phyloP scores from a whole-genome alignment of 768 basidiomycete species.

The Pisolithus sp. region DNA sequence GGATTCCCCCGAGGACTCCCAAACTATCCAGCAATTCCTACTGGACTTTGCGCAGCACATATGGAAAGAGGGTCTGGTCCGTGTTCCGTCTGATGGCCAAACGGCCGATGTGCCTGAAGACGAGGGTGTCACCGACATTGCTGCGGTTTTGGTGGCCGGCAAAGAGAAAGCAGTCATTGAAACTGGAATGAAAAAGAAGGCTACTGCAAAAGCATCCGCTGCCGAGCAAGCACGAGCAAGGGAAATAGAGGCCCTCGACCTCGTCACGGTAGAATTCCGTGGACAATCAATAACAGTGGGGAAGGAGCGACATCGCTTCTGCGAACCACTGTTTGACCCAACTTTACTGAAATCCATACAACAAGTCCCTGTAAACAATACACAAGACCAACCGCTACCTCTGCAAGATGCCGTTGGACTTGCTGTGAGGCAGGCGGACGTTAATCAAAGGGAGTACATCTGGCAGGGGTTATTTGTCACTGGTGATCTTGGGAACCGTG shows the following conservation, averaged over 20 bases:
- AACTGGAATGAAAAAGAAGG: constrained; percentile 73
- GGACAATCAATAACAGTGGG: constrained; percentile 68
- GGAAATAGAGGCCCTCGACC: constrained; percentile 80
- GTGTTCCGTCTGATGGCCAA: constrained; percentile 71
- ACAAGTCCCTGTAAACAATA: constrained; percentile 19
- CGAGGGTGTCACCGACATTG: constrained; percentile 85
- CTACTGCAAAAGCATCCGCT: constrained; percentile 63
- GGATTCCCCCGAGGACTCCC: constrained; percentile 39
- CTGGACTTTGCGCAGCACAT: constrained; percentile 61
- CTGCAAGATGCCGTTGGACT: constrained; percentile 65
- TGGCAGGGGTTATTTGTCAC: constrained; percentile 80
- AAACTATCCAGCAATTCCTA: constrained; percentile 44
- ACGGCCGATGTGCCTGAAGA: constrained; percentile 58
- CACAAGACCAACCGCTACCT: constrained; percentile 28
- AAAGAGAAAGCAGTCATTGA: constrained; percentile 87
- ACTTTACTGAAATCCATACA: constrained; percentile 40
- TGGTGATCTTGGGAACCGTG: constrained; percentile 64
- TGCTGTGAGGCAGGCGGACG: constrained; percentile 54
- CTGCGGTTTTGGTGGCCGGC: constrained; percentile 85
- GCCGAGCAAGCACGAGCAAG: constrained; percentile 75
- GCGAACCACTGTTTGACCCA: constrained; percentile 84
- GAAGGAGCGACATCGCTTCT: constrained; percentile 84
- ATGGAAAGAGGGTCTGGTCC: constrained; percentile 58
- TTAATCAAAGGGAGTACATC: constrained; percentile 62
- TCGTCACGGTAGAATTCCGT: constrained; percentile 71